A percentile compares a stretch with the other conserved stretches of the same genome.
phyloP scores from a whole-genome alignment of 345 rosid species.

The Moricandia arvensis region DNA sequence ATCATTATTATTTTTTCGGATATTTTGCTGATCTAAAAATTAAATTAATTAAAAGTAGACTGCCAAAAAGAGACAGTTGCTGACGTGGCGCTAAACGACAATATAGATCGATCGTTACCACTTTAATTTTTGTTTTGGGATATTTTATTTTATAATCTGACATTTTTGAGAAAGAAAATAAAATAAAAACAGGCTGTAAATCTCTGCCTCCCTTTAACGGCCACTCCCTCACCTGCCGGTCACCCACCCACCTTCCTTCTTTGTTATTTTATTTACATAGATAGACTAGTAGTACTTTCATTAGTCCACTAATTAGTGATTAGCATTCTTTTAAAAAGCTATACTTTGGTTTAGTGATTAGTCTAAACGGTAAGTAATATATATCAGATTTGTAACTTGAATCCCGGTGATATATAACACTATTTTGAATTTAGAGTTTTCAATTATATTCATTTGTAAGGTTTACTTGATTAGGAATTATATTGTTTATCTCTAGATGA shows the following conservation, averaged over 20 bases:
- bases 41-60: not conserved
- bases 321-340: not conserved
- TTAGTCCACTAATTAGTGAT: constrained; percentile 7
- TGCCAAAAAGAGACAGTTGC: constrained; percentile 41
- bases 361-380: not conserved
- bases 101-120: constrained; percentile 61
- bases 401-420: not conserved
- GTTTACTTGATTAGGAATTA: not conserved
- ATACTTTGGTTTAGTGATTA: not conserved
- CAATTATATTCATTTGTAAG: not conserved
- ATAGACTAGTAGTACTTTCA: not conserved
- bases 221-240: constrained; percentile 43
- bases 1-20: constrained; percentile 5
- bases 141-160: not conserved
- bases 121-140: constrained; percentile 2
- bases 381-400: not conserved
- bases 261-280: not conserved
- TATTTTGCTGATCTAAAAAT: constrained; percentile 17
- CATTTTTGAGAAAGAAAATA: not conserved
- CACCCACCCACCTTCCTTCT: constrained; percentile 9
- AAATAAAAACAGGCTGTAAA: constrained; percentile 55
- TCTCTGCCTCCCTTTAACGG: constrained; percentile 61
- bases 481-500: not conserved
- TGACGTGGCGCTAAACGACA: constrained; percentile 80
- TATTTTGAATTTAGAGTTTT: not conserved